Percentiles rank a stretch among this genome's conserved stretches.
Conservation (phyloP, 2,329 filamentous ascomycete genomes). For the Diplodia mutila region DNA sequence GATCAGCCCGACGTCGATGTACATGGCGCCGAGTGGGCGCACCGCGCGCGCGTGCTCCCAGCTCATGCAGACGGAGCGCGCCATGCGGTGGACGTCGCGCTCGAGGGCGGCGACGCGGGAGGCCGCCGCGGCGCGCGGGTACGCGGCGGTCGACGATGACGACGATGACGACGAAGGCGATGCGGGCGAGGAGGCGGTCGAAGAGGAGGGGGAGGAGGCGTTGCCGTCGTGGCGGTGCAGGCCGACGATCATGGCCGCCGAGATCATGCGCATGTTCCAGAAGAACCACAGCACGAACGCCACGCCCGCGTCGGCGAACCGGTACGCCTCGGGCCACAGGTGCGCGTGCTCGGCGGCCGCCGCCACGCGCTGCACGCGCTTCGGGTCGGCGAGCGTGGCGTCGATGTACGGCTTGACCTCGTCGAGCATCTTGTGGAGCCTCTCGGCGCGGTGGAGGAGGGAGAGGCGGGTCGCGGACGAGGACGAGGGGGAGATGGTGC, state of each 20-base stretch:
- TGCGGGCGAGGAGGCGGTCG: background rate
- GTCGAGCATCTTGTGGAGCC: conserved; percentile 10
- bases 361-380: background rate
- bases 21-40: conserved; percentile 22
- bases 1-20: conserved; percentile 24
- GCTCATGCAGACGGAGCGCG: conserved; percentile 6
- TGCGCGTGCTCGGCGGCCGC: background rate
- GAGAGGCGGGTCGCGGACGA: background rate
- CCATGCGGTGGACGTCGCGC: conserved; percentile 2
- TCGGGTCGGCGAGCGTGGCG: background rate
- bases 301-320: conserved; percentile 16
- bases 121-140: background rate
- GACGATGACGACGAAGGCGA: background rate
- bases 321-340: background rate
- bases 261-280: conserved; percentile 23
- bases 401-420: conserved; percentile 11
- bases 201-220: background rate
- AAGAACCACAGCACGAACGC: conserved; percentile 23
- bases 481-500: background rate
- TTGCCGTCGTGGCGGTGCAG: background rate
- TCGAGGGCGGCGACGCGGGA: background rate
- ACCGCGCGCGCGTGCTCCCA: conserved; percentile 11
- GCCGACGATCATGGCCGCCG: conserved; percentile 4
- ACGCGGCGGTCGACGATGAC: background rate
- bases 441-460: conserved; percentile 5